phyloP scores from a whole-genome alignment of 2,329 filamentous ascomycete genomes.

The Phoma sp. region DNA sequence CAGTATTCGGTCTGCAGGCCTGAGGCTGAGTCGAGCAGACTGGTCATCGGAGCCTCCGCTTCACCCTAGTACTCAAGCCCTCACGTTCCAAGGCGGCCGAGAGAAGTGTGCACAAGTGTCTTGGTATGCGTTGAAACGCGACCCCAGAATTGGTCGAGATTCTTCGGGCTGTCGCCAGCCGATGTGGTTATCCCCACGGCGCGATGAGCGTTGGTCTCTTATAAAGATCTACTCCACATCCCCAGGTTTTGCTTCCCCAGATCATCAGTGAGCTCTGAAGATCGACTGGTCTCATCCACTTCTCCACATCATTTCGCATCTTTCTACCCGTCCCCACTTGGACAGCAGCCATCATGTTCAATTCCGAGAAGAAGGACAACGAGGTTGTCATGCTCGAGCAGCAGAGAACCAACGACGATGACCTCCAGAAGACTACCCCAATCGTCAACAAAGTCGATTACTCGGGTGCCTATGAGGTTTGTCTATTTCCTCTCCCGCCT shows the following conservation, averaged over 20 bases:
- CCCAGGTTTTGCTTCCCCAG: constrained; percentile 34
- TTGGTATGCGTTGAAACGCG: constrained; percentile 30
- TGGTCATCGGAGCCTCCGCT: constrained; percentile 22
- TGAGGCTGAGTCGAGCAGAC: constrained; percentile 15
- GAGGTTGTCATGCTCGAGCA: constrained; percentile 38
- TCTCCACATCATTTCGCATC: constrained; percentile 6
- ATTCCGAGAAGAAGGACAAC: constrained; percentile 27
- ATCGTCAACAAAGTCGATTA: constrained; percentile 37
- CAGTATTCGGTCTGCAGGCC: constrained; percentile 15
- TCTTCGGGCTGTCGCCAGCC: constrained; percentile 21
- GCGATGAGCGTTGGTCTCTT: constrained; percentile 6
- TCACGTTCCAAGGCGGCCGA: constrained; percentile 31
- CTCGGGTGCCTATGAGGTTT: constrained; percentile 39
- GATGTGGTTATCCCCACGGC: constrained; percentile 3
- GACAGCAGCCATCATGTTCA: constrained; percentile 22
- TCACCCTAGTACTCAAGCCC: constrained; percentile 16
- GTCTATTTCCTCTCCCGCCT: background rate
- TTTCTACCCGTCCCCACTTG: background rate
- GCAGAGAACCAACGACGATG: constrained; percentile 29
- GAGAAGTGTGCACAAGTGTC: constrained; percentile 29
- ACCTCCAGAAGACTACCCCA: constrained; percentile 31
- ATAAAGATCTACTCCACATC: constrained; percentile 30
- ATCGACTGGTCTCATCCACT: constrained; percentile 23
- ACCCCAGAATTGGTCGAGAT: constrained; percentile 16
- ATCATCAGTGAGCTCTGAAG: constrained; percentile 28